Evolutionary conservation across 495 filamentous ascomycete species (phyloP), one percentile per base, ranked within the genome.

Genomic region (Apiosordaria backusii): DNA sequence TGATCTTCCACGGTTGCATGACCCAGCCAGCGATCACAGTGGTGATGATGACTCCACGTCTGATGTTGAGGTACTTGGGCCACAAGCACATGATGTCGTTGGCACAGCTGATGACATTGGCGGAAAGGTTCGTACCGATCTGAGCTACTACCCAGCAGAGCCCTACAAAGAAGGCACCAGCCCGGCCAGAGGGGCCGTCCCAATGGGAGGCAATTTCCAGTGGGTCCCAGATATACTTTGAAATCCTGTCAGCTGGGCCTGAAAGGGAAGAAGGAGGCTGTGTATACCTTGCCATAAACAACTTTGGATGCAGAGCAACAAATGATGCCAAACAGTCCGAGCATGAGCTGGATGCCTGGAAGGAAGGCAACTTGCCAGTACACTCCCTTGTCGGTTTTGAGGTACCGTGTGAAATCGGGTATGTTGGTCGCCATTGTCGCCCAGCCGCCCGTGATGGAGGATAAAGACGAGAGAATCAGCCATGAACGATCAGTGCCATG

Each of bases 1-100:
- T 81, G 73, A 89, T 89, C 73, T 85, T 86, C 86, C 86, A 89
- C 10, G 86, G 85, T 5, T 86, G 85, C 65, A 89, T 82, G 60
- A 81, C 80, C 85, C 85, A 89, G 18, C 70, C 71, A 0, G 82
- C 86, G 0, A 86, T 75, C 25, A 89, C 53, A 2, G 86, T 86
- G 22, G 84, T 84, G 57, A 89, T 74, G 50, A 89, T 76, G 64
- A 86, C 84, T n/a, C 87, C 87, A 7, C 88, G 83, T 6, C 79
- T 80, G 70, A 90, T 88, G 67, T 89, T 86, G 72, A 89, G 73
- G 62, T 80, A 86, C 59, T 78, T 75, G 9, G 88, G 88, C 60
- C 81, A 83, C 0, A 90, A 79, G 10, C 81, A 82, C 53, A 81
- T 83, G 54, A 89, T 79, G 68, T 90, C 88, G 72, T 90, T 89